Conservation (phyloP, 768 basidiomycete species). For the Boletus vinaceobasis region DNA sequence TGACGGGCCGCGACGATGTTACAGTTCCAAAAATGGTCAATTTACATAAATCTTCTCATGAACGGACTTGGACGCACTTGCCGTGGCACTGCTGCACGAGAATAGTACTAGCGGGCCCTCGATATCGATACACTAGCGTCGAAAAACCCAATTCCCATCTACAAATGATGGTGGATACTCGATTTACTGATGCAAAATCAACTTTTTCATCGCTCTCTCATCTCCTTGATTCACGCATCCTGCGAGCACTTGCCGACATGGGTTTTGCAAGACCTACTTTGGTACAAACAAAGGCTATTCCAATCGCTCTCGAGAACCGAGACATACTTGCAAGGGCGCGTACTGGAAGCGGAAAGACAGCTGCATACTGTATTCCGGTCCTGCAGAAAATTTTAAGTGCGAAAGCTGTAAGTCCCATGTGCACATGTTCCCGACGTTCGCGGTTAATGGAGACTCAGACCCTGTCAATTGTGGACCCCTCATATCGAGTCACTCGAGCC, state of each 20-base stretch:
- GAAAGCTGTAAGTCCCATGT: constrained; percentile 61
- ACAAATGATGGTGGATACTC: constrained; percentile 46
- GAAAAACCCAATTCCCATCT: neutral
- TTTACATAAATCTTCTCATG: too few relatives aligned
- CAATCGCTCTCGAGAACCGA: constrained; percentile 80
- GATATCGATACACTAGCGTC: too few relatives aligned
- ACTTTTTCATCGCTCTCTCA: constrained; percentile 65
- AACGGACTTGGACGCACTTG: too few relatives aligned
- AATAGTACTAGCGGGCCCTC: too few relatives aligned
- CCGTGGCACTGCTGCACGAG: too few relatives aligned
- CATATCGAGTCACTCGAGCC: constrained; percentile 62
- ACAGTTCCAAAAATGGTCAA: constrained; percentile 1
- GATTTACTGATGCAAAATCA: constrained; percentile 45
- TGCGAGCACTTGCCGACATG: constrained; percentile 86
- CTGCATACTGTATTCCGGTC: constrained; percentile 90
- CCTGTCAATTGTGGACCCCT: constrained; percentile 37
- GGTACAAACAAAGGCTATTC: constrained; percentile 89
- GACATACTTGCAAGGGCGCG: constrained; percentile 93
- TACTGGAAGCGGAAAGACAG: constrained; percentile 97
- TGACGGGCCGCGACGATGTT: neutral
- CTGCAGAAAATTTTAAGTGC: constrained; percentile 82
- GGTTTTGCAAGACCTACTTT: constrained; percentile 89
- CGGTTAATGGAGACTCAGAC: constrained; percentile 21
- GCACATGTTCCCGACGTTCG: neutral
- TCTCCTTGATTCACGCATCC: constrained; percentile 78